Evolutionary conservation across 495 filamentous ascomycete genomes (phyloP).

Genomic region (Podospora pseudopauciseta): DNA sequence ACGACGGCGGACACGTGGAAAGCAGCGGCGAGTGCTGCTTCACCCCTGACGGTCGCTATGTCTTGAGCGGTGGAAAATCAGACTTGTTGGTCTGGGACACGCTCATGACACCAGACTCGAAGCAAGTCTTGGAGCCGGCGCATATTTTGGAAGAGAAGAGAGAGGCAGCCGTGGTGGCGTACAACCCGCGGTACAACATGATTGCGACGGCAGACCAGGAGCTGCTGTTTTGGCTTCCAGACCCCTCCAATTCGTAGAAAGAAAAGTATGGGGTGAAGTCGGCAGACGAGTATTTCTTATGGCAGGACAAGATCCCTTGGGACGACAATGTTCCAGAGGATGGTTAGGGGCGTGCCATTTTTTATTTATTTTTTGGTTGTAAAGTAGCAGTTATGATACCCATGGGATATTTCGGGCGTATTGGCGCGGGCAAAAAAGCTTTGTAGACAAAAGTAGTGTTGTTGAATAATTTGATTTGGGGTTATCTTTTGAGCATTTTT

Average conservation of each 20-base stretch:
- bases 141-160: constrained; percentile 61
- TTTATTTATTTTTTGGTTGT: constrained; percentile 1
- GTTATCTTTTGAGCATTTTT: background rate
- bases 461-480: background rate
- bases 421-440: background rate
- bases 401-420: background rate
- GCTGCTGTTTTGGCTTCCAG: constrained; percentile 85
- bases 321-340: background rate
- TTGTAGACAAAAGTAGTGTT: background rate
- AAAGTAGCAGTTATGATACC: background rate
- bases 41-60: constrained; percentile 78
- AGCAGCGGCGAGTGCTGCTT: constrained; percentile 80
- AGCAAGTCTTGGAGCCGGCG: constrained; percentile 61
- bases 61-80: constrained; percentile 70
- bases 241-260: constrained; percentile 50
- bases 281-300: background rate
- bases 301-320: background rate
- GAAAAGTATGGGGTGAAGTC: constrained; percentile 1
- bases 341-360: background rate
- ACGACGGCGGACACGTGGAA: constrained; percentile 35
- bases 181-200: constrained; percentile 88
- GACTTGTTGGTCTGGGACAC: constrained; percentile 84
- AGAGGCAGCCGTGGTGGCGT: constrained; percentile 70
- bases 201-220: constrained; percentile 85
- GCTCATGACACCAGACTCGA: constrained; percentile 49